Evolutionary conservation across 2,329 filamentous ascomycete genomes (phyloP).

Genomic region (Helicocarpus griseus): DNA sequence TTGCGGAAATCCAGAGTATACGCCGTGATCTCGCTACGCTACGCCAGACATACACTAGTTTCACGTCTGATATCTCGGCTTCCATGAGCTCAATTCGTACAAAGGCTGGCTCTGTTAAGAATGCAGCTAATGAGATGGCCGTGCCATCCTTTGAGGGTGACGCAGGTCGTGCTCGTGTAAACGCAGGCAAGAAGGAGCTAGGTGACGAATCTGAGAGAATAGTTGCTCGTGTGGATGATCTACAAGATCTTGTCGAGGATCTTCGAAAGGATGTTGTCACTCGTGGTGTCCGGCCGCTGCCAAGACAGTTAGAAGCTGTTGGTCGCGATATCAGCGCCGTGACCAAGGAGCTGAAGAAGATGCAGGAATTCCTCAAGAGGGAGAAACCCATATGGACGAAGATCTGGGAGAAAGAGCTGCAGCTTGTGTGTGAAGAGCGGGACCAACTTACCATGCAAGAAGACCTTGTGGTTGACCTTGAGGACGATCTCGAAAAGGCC

Average conservation of each 20-base stretch:
- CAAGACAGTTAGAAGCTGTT: slow-evolving; percentile 79
- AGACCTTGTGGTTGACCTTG: slow-evolving; percentile 81
- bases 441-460: slow-evolving; percentile 95
- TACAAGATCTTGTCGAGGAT: slow-evolving; percentile 96
- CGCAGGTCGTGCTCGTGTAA: slow-evolving; percentile 76
- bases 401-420: slow-evolving; percentile 97
- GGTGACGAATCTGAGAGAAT: slow-evolving; percentile 81
- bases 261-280: slow-evolving; percentile 93
- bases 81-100: slow-evolving; percentile 76
- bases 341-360: slow-evolving; percentile 79
- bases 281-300: slow-evolving; percentile 81
- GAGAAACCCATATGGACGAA: slow-evolving; percentile 96
- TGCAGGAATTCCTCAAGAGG: slow-evolving; percentile 81
- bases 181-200: slow-evolving; percentile 75
- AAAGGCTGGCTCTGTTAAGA: slow-evolving; percentile 75
- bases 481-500: slow-evolving; percentile 92
- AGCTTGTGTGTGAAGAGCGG: slow-evolving; percentile 89
- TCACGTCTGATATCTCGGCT: slow-evolving; percentile 76
- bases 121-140: slow-evolving; percentile 58
- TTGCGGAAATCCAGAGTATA: slow-evolving; percentile 70
- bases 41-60: slow-evolving; percentile 85
- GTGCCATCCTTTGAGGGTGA: slow-evolving; percentile 66
- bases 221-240: slow-evolving; percentile 84
- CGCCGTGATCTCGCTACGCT: slow-evolving; percentile 83
- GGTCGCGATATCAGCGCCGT: slow-evolving; percentile 77